A percentile compares a stretch with the other conserved stretches of the same genome.
Conservation (phyloP, 208 protist genomes). For the Leishmania lainsoni region DNA sequence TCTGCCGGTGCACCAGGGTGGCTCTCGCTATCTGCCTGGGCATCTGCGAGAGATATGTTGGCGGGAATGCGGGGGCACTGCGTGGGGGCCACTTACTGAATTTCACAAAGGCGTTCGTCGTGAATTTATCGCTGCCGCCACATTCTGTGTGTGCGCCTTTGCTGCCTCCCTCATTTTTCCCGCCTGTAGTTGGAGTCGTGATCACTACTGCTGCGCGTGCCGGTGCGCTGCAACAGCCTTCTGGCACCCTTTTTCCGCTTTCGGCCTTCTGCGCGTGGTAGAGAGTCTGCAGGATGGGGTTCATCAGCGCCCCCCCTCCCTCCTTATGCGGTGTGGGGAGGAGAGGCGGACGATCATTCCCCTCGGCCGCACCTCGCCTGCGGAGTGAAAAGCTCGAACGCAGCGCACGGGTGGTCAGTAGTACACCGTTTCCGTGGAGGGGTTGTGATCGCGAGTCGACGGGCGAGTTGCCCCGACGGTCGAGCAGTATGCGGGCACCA, state of each 20-base stretch:
- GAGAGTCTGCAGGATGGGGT: background rate
- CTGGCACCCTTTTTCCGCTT: background rate
- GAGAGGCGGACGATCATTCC: background rate
- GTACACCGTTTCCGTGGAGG: background rate
- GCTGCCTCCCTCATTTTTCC: background rate
- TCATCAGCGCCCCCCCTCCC: background rate
- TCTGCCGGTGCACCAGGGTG: too few species aligned
- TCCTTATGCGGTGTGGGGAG: background rate
- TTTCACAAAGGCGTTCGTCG: too few species aligned
- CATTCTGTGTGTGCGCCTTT: background rate
- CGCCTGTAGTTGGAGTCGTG: background rate
- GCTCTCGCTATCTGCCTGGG: too few species aligned
- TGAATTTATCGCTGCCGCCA: too few species aligned
- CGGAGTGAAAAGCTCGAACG: background rate
- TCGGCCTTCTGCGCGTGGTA: background rate
- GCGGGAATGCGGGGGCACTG: too few species aligned
- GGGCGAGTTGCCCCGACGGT: background rate
- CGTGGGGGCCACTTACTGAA: too few species aligned
- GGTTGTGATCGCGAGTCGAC: background rate
- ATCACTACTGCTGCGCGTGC: background rate
- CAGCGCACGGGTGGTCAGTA: background rate
- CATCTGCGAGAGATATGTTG: too few species aligned
- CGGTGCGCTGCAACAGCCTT: background rate
- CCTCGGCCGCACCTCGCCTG: background rate
- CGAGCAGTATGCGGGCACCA: background rate